Conservation (phyloP, 2,329 filamentous ascomycete genomes). For the Leptosphaerulina australis region DNA sequence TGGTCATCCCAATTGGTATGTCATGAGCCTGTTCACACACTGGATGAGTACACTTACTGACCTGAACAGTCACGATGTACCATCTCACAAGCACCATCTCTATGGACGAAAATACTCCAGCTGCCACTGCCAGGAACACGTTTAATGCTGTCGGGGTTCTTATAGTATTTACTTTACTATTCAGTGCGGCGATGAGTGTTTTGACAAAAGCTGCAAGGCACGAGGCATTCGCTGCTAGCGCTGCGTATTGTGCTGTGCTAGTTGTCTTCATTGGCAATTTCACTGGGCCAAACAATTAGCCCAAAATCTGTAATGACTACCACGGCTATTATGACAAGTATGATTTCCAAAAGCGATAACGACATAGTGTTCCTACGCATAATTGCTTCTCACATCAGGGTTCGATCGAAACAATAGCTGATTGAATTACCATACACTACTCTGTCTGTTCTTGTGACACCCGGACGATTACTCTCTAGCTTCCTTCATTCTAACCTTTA, state of each 20-base stretch:
- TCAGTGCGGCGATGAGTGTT: slow-evolving; percentile 47
- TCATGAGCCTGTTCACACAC: neutral
- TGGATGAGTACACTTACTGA: neutral
- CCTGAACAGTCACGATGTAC: slow-evolving; percentile 46
- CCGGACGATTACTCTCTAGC: slow-evolving; percentile 20
- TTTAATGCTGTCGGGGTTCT: slow-evolving; percentile 51
- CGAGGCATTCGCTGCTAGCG: slow-evolving; percentile 48
- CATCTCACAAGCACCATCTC: slow-evolving; percentile 38
- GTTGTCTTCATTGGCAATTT: slow-evolving; percentile 52
- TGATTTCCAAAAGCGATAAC: too few species aligned
- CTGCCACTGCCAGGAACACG: slow-evolving; percentile 31
- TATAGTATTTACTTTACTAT: slow-evolving; percentile 51
- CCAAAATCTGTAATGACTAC: slow-evolving; percentile 7
- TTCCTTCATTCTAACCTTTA: slow-evolving; percentile 42
- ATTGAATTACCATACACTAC: too few species aligned
- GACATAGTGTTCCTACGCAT: too few species aligned
- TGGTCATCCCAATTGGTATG: slow-evolving; percentile 47
- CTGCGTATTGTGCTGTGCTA: slow-evolving; percentile 49
- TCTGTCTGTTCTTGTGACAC: too few species aligned
- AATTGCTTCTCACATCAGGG: too few species aligned
- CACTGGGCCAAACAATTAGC: slow-evolving; percentile 41
- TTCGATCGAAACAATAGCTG: too few species aligned
- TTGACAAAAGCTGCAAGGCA: slow-evolving; percentile 47
- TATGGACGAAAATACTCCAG: slow-evolving; percentile 15
- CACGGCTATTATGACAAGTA: neutral